phyloP scores from a whole-genome alignment of 108 stramenopile genomes.

The Craspedostauros australis region DNA sequence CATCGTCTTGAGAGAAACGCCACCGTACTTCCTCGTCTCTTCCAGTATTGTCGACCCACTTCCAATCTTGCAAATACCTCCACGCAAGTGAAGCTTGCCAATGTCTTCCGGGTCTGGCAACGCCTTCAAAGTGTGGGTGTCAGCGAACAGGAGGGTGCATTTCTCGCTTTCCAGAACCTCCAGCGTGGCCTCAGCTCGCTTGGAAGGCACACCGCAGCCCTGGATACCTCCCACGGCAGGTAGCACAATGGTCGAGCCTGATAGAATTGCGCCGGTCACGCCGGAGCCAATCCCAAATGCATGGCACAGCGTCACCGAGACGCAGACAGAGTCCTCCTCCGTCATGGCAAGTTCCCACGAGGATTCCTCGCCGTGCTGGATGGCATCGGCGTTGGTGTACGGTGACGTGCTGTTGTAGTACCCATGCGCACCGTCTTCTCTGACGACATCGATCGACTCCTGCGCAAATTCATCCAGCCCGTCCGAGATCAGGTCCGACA shows the following conservation, averaged over 20 bases:
- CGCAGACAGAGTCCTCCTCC: slow-evolving; percentile 29
- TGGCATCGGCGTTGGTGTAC: slow-evolving; percentile 25
- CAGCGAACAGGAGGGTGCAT: slow-evolving; percentile 39
- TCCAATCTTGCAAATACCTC: slow-evolving; percentile 41
- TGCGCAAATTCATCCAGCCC: slow-evolving; percentile 9
- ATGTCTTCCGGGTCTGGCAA: slow-evolving; percentile 12
- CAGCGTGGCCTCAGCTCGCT: slow-evolving; percentile 35
- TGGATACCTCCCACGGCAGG: slow-evolving; percentile 42
- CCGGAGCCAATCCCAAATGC: slow-evolving; percentile 51
- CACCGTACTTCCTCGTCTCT: slow-evolving; percentile 18
- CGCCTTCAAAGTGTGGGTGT: slow-evolving; percentile 44
- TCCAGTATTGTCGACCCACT: slow-evolving; percentile 30
- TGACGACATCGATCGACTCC: slow-evolving; percentile 17
- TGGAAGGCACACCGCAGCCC: slow-evolving; percentile 45
- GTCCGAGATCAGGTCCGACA: slow-evolving; percentile 14
- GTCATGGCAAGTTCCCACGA: slow-evolving; percentile 16
- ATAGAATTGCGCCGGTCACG: slow-evolving; percentile 10
- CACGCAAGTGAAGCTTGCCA: slow-evolving; percentile 14
- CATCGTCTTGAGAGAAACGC: slow-evolving; percentile 20
- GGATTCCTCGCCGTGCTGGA: slow-evolving; percentile 21
- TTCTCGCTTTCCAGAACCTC: slow-evolving; percentile 23
- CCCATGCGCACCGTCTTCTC: background rate
- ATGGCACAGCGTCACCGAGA: slow-evolving; percentile 38
- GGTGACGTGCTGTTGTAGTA: slow-evolving; percentile 17
- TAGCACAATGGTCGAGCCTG: slow-evolving; percentile 30